phyloP scores from a whole-genome alignment of 345 rosid species.

The Euphorbia lathyris region DNA sequence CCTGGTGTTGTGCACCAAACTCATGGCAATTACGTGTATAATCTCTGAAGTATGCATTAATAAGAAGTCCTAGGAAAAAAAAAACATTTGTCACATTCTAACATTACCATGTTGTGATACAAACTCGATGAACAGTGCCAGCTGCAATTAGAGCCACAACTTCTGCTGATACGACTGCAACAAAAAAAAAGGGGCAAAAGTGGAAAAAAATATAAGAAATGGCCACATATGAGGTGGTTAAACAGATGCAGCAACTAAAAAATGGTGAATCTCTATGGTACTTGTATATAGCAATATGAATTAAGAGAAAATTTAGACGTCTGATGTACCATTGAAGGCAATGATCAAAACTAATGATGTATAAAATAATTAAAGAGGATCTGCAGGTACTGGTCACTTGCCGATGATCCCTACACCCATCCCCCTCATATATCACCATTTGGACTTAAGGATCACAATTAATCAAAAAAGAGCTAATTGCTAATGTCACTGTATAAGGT shows the following conservation, averaged over 20 bases:
- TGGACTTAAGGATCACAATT: background rate
- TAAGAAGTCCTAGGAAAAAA: background rate
- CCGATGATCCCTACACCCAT: background rate
- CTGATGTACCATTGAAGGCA: constrained; percentile 2
- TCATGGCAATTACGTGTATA: background rate
- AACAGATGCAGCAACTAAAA: constrained; percentile 6
- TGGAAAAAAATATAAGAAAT: background rate
- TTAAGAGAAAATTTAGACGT: background rate
- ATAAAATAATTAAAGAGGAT: too few species aligned
- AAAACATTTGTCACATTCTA: background rate
- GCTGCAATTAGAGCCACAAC: constrained; percentile 67
- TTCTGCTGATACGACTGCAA: constrained; percentile 69
- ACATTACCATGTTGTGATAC: constrained; percentile 81
- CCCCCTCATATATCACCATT: background rate
- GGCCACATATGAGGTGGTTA: background rate
- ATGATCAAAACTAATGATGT: too few species aligned
- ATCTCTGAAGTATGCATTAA: background rate
- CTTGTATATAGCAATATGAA: background rate
- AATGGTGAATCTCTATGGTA: background rate
- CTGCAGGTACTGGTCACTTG: background rate
- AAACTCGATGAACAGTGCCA: constrained; percentile 70
- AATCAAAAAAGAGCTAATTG: background rate
- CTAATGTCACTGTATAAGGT: background rate
- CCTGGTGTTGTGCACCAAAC: background rate
- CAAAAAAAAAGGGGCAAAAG: background rate